Evolutionary conservation across 2,329 filamentous ascomycete genomes (phyloP).

Genomic region (Pyrenochaeta sp.): DNA sequence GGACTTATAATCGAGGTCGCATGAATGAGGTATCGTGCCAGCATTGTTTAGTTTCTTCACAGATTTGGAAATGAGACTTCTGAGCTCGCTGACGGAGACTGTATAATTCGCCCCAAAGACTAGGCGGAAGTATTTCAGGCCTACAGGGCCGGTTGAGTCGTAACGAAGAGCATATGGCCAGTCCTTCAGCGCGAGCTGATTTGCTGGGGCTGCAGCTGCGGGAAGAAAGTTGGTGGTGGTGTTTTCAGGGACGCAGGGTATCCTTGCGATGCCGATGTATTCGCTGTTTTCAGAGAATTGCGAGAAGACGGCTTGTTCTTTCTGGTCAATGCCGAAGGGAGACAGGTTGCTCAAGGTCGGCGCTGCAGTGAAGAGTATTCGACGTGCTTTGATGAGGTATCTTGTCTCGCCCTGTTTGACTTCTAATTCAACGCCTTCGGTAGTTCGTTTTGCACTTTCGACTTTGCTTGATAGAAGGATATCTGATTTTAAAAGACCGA

Average conservation of each 20-base stretch:
- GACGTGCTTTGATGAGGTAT: conserved; percentile 25
- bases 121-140: conserved; percentile 20
- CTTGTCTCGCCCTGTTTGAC: conserved; percentile 9
- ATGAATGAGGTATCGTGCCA: conserved; percentile 13
- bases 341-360: conserved; percentile 17
- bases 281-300: conserved; percentile 12
- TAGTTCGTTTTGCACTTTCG: conserved; percentile 4
- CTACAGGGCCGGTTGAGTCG: conserved; percentile 25
- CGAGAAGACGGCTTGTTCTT: conserved; percentile 18
- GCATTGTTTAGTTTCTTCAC: conserved; percentile 12
- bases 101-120: conserved; percentile 22
- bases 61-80: conserved; percentile 3
- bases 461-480: conserved; percentile 19
- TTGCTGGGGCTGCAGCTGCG: conserved; percentile 7
- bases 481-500: conserved; percentile 19
- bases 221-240: conserved; percentile 18
- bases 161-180: conserved; percentile 23
- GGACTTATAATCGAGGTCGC: conserved; percentile 15
- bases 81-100: conserved; percentile 11
- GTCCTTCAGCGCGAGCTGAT: conserved; percentile 25
- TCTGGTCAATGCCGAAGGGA: conserved; percentile 17
- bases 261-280: conserved; percentile 21
- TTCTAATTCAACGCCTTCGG: conserved; percentile 5
- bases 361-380: conserved; percentile 22
- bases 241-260: conserved; percentile 30